Conservation (phyloP, 495 filamentous ascomycete species). For the Coniosporium apollinis region DNA sequence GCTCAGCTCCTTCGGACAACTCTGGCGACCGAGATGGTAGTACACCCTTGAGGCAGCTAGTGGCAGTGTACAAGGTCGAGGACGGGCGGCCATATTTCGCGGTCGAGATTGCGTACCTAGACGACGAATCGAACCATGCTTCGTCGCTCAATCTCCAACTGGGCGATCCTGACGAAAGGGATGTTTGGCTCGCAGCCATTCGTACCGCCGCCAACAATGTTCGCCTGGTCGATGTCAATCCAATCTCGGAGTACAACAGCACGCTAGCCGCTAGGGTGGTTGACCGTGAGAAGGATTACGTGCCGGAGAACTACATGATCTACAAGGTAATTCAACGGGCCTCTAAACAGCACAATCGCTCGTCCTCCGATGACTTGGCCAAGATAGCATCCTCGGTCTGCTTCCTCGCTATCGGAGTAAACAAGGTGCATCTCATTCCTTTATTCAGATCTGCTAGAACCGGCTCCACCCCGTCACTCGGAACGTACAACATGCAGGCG, state of each 20-base stretch:
- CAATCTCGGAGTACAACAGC: slow-evolving; percentile 41
- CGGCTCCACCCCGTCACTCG: slow-evolving; percentile 36
- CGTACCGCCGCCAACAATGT: slow-evolving; percentile 40
- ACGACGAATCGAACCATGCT: slow-evolving; percentile 49
- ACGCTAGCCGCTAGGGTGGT: slow-evolving; percentile 49
- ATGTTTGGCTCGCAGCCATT: slow-evolving; percentile 59
- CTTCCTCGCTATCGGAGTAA: slow-evolving; percentile 72
- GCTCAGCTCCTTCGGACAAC: slow-evolving; percentile 28
- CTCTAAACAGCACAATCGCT: slow-evolving; percentile 37
- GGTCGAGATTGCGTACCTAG: slow-evolving; percentile 60
- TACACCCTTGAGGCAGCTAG: slow-evolving; percentile 55
- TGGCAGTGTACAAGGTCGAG: slow-evolving; percentile 65
- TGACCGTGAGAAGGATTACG: slow-evolving; percentile 59
- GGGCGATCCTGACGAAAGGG: slow-evolving; percentile 51
- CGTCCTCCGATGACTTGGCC: slow-evolving; percentile 62
- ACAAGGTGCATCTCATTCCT: slow-evolving; percentile 68
- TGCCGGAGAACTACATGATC: slow-evolving; percentile 53
- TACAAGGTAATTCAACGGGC: slow-evolving; percentile 69
- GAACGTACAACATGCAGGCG: slow-evolving; percentile 29
- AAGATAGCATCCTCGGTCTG: slow-evolving; percentile 56
- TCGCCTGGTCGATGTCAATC: slow-evolving; percentile 33
- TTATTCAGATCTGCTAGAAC: slow-evolving; percentile 43
- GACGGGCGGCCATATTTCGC: slow-evolving; percentile 63
- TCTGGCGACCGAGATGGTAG: slow-evolving; percentile 34
- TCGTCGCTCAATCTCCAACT: slow-evolving; percentile 53